phyloP scores from a whole-genome alignment of 805 yeast genomes.

The Cyberlindnera amylophila region DNA sequence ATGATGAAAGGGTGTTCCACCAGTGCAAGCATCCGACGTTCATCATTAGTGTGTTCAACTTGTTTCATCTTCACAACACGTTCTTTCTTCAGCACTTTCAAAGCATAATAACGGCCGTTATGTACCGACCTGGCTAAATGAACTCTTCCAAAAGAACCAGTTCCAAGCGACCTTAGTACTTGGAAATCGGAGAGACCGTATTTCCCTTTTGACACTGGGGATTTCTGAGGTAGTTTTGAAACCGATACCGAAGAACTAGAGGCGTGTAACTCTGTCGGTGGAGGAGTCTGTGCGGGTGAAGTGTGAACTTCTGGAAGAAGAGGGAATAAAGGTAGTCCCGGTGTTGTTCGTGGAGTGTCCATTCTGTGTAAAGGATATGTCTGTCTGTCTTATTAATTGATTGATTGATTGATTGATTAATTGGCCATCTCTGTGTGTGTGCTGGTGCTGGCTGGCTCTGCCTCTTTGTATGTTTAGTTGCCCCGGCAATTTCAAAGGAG shows the following conservation, averaged over 20 bases:
- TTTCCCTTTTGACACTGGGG: conserved; percentile 50
- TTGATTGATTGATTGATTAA: too few species aligned
- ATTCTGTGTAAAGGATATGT: too few species aligned
- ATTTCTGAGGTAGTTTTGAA: conserved; percentile 27
- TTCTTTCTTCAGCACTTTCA: conserved; percentile 81
- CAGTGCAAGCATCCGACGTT: conserved; percentile 78
- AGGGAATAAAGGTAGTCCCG: conserved; percentile 10
- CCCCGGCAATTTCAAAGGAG: conserved; percentile 2
- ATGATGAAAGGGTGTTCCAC: conserved; percentile 89
- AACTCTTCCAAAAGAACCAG: conserved; percentile 94
- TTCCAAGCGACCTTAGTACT: conserved; percentile 84
- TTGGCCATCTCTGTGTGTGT: too few species aligned
- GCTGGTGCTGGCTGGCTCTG: too few species aligned
- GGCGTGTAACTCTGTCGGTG: conserved; percentile 2
- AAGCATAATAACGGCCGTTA: conserved; percentile 90
- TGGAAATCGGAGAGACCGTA: conserved; percentile 78
- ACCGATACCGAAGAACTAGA: conserved; percentile 9
- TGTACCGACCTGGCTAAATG: conserved; percentile 85
- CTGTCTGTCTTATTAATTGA: too few species aligned
- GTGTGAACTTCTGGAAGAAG: conserved; percentile 13
- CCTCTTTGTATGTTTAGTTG: too few species aligned
- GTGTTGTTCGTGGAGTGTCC: conserved; percentile 8
- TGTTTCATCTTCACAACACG: conserved; percentile 91
- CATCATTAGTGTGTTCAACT: conserved; percentile 94
- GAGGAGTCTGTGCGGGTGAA: conserved; percentile 10